Conservation (phyloP, 2,329 filamentous ascomycete genomes). For the Neurospora crassa region DNA sequence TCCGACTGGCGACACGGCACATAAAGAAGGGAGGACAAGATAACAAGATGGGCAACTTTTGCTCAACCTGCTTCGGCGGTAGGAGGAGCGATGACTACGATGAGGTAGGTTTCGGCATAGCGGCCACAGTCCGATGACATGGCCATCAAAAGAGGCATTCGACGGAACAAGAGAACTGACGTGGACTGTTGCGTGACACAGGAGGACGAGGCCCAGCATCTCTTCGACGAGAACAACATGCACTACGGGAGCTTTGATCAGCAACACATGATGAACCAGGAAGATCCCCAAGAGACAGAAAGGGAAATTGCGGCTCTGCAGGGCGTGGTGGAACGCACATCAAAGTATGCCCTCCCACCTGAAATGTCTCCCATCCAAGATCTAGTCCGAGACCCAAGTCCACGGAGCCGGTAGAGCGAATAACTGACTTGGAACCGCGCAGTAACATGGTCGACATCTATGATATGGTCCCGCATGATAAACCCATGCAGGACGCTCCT, state of each 20-base stretch:
- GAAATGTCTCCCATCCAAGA: background rate
- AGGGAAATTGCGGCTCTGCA: slow-evolving; percentile 56
- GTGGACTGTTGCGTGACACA: slow-evolving; percentile 26
- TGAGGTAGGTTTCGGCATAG: slow-evolving; percentile 34
- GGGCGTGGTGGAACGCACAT: slow-evolving; percentile 53
- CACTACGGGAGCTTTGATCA: slow-evolving; percentile 57
- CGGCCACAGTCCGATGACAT: background rate
- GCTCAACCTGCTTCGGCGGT: slow-evolving; percentile 49
- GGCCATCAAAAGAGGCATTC: background rate
- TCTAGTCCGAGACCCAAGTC: slow-evolving; percentile 2
- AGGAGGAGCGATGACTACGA: slow-evolving; percentile 42
- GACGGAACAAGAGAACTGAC: background rate
- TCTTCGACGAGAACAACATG: slow-evolving; percentile 52
- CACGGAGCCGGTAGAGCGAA: slow-evolving; percentile 1
- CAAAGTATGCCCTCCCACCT: slow-evolving; percentile 38
- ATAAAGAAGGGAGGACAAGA: background rate
- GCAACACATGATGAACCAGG: slow-evolving; percentile 41
- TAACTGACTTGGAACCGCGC: slow-evolving; percentile 18
- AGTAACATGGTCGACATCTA: slow-evolving; percentile 62
- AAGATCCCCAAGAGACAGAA: slow-evolving; percentile 53
- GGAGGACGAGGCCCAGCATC: slow-evolving; percentile 42
- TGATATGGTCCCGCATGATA: slow-evolving; percentile 48
- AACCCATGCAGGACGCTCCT: slow-evolving; percentile 25
- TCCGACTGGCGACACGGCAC: background rate
- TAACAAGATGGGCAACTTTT: slow-evolving; percentile 47